These are phyloP conservation scores for Petasospora fabianii DNA, from an alignment of 1,139 yeast species.

Conservation along the genomic window DNA sequence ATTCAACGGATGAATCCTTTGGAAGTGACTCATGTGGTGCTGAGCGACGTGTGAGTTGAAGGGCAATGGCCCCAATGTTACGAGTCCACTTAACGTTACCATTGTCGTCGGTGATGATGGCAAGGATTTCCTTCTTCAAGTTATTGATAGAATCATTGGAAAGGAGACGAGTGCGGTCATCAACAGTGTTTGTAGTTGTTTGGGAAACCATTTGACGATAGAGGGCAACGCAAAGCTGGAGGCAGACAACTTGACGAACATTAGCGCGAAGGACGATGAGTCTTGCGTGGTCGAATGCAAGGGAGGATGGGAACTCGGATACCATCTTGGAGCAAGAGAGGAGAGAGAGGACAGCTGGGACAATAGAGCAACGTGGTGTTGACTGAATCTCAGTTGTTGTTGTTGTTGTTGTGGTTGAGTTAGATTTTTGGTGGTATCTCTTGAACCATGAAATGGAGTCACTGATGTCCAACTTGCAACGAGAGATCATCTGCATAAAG, in stretches of 20 bases:
- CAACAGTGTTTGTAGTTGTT: conserved; percentile 22
- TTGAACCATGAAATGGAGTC: conserved; percentile 74
- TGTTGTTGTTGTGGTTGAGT: conserved; percentile 13
- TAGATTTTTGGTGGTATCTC: conserved; percentile 25
- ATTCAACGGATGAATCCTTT: conserved; percentile 45
- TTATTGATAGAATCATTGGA: conserved; percentile 29
- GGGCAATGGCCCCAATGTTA: conserved; percentile 67
- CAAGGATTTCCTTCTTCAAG: conserved; percentile 59
- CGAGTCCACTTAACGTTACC: conserved; percentile 92
- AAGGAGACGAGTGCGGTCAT: conserved; percentile 23
- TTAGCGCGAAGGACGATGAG: conserved; percentile 77
- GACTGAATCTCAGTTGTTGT: no score
- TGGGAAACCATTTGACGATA: conserved; percentile 63
- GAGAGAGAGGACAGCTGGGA: conserved; percentile 53
- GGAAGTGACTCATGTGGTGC: conserved; percentile 15
- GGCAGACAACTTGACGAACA: conserved; percentile 78
- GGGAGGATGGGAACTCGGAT: conserved; percentile 76
- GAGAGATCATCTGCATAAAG: conserved; percentile 65
- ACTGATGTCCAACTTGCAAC: conserved; percentile 61
- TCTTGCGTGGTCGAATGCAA: conserved; percentile 86
- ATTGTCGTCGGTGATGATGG: conserved; percentile 79
- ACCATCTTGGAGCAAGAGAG: conserved; percentile 79
- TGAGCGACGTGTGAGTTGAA: conserved; percentile 43
- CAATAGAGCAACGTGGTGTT: conserved; percentile 37
- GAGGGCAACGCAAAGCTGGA: conserved; percentile 68